Evolutionary conservation across 2,329 filamentous ascomycete species (phyloP).

Genomic region (Venturia asperata): DNA sequence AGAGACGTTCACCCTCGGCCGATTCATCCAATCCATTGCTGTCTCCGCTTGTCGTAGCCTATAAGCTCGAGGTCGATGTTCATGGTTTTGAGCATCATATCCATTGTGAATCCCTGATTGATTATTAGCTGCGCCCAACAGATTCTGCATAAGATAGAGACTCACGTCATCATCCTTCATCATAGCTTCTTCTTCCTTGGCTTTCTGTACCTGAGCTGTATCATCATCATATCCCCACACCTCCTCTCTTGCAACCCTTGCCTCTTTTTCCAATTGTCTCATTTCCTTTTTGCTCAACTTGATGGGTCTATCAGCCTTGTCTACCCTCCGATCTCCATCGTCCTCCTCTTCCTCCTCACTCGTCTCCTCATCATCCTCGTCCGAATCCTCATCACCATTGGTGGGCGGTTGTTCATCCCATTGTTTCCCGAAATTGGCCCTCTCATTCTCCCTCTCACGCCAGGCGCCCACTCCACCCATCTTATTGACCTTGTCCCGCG

Average conservation of each 20-base stretch:
- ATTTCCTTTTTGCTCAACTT: constrained; percentile 24
- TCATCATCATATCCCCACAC: constrained; percentile 37
- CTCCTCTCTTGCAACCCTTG: constrained; percentile 33
- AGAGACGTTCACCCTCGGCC: background rate
- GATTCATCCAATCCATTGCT: constrained; percentile 51
- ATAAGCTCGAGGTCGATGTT: constrained; percentile 58
- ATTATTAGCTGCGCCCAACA: constrained; percentile 15
- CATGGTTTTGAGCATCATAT: constrained; percentile 59
- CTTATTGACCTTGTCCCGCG: constrained; percentile 19
- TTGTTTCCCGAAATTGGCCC: constrained; percentile 9
- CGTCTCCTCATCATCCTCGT: constrained; percentile 22
- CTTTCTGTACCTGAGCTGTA: constrained; percentile 28
- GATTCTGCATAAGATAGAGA: constrained; percentile 16
- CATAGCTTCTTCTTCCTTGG: constrained; percentile 27
- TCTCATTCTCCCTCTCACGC: constrained; percentile 19
- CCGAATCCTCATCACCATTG: constrained; percentile 26
- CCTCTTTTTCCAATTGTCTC: constrained; percentile 22
- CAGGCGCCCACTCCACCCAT: constrained; percentile 21
- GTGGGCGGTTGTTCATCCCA: constrained; percentile 22
- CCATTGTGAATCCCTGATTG: constrained; percentile 57
- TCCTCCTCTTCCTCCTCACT: constrained; percentile 21
- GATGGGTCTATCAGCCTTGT: constrained; percentile 23
- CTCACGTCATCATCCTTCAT: constrained; percentile 36
- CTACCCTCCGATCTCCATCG: constrained; percentile 25
- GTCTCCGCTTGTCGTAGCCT: constrained; percentile 51